Evolutionary conservation across 768 basidiomycete species (phyloP).

Genomic region (Chalciporus chontae): DNA sequence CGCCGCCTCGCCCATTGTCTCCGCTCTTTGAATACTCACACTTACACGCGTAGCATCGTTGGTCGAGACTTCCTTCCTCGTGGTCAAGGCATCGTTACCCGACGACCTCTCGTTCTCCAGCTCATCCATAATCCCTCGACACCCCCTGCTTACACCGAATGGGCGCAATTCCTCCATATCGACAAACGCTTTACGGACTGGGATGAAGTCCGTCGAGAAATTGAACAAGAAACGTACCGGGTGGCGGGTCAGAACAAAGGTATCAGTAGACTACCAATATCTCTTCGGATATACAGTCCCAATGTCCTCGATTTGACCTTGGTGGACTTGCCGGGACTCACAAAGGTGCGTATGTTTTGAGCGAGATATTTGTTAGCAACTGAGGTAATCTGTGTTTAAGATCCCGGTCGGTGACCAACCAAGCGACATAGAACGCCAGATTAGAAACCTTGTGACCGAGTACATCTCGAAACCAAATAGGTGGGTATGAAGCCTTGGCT

Average conservation of each 20-base stretch:
- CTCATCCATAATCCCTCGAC: conserved; percentile 85
- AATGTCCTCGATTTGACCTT: conserved; percentile 93
- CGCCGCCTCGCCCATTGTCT: conserved; percentile 30
- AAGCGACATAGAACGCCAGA: conserved; percentile 96
- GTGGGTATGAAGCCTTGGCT: conserved; percentile 38
- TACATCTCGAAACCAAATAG: conserved; percentile 97
- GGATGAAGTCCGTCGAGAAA: conserved; percentile 89
- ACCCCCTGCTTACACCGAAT: conserved; percentile 62
- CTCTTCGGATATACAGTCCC: conserved; percentile 92
- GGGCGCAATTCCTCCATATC: conserved; percentile 95
- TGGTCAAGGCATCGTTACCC: conserved; percentile 92
- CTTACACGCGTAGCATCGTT: conserved; percentile 63
- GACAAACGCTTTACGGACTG: conserved; percentile 98
- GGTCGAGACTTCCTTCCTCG: conserved; percentile 89
- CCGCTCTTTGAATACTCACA: neutral
- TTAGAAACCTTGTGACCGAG: conserved; percentile 89
- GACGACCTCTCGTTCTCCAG: conserved; percentile 92
- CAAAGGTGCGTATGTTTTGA: conserved; percentile 62
- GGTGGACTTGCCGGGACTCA: conserved; percentile 95
- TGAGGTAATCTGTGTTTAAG: conserved; percentile 36
- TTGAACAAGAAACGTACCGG: conserved; percentile 95
- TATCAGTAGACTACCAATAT: conserved; percentile 93
- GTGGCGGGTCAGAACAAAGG: conserved; percentile 99
- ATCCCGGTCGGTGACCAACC: conserved; percentile 97
- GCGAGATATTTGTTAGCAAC: neutral